Evolutionary conservation across 805 yeast genomes (phyloP), one percentile per base, ranked within the genome.

Genomic region (Jamesozyma rosinii): DNA sequence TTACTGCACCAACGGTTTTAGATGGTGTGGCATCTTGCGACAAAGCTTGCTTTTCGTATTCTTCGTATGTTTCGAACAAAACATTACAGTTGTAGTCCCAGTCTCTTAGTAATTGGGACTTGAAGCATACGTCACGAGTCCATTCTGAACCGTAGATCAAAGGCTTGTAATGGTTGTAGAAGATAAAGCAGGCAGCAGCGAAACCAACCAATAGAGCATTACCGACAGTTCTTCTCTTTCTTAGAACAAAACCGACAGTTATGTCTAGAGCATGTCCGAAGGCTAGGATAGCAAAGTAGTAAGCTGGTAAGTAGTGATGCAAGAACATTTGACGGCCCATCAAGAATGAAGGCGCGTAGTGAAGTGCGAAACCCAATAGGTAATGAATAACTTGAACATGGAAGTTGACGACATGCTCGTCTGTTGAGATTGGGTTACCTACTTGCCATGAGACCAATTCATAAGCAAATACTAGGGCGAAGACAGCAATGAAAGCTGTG

Each of bases 251-350:
- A 17, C 64, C 54, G n/a, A 67, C 72, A 29, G 75, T 49, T 43
- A 77, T 63, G 49, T 81, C 84, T 38, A 79, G 65, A 43, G 73
- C 67, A 48, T 83, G 89, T n/a, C 83, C 84, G 41, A 86, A 67
- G 2, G 82, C 85, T 49, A 86, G 70, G 42, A 85, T 70, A 38
- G 87, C 92, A 65, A 92, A 92, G 68, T 87, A 92, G 42, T 86
- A 75, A 1, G 97, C 86, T 44, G 96, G 97, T 52, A 92, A 67
- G 64, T 90, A 90, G 65, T 89, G 97, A 64, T 89, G 97, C 60
- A 89, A 70, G 69, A 90, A 89, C 65, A 89, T 66, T 67, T 89
- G 97, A 67, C 97, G 79, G 20, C 80, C 88, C 97, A 89, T 89
- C 45, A 89, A 68, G 65, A 76, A 81, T 42, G 85, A 83, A 51